A percentile compares a stretch with the other conserved stretches of the same genome.
Conservation (phyloP, 345 rosid species). For the Hibiscus mutabilis region DNA sequence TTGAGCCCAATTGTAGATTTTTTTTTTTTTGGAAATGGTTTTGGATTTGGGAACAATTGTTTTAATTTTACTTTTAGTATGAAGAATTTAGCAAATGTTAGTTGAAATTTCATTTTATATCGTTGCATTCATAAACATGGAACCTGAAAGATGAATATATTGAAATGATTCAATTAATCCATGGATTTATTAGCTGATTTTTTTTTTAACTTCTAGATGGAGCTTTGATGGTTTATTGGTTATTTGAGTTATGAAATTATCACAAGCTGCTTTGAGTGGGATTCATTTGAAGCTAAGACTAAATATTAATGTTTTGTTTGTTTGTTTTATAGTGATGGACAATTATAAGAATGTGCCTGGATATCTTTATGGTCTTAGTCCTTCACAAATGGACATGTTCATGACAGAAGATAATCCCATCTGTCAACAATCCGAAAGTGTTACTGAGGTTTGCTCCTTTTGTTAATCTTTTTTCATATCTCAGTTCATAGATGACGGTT, state of each 20-base stretch:
- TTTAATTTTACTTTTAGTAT: not conserved
- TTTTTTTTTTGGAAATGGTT: not conserved
- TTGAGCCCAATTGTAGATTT: not conserved
- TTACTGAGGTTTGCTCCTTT: constrained; percentile 52
- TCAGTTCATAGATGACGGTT: constrained; percentile 1
- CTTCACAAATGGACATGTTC: constrained; percentile 87
- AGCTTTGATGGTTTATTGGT: not conserved
- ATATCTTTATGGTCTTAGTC: constrained; percentile 70
- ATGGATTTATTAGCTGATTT: not conserved
- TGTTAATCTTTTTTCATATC: not conserved
- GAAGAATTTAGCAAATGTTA: not conserved
- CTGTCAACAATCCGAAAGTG: constrained; percentile 52
- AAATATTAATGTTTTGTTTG: not conserved
- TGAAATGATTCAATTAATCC: not conserved
- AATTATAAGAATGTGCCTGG: constrained; percentile 75
- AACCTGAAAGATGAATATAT: too few relatives aligned
- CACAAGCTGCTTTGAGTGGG: not conserved
- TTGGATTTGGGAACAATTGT: not conserved
- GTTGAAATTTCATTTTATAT: not conserved
- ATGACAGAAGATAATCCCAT: constrained; percentile 78
- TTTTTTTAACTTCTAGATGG: not conserved
- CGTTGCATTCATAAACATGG: not conserved
- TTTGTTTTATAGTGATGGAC: constrained; percentile 49
- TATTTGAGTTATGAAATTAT: not conserved
- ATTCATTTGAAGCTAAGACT: not conserved